These are phyloP conservation scores for Hypoxylon sp. DNA, from an alignment of 2,329 filamentous ascomycete genomes.

Conservation along the genomic window DNA sequence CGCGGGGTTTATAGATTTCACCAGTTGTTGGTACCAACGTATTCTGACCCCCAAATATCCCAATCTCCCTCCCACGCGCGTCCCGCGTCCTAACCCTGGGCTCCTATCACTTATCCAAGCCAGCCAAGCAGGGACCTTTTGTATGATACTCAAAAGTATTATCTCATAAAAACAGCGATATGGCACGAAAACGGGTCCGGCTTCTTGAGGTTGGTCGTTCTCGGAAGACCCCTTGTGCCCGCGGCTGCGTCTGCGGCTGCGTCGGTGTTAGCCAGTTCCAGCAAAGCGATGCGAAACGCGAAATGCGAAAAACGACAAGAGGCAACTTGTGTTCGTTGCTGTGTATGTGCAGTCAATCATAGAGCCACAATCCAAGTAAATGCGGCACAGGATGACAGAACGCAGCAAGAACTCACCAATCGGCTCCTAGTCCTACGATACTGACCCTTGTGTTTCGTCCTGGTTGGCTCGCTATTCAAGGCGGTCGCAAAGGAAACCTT, in stretches of 20 bases:
- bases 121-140: constrained; percentile 39
- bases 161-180: constrained; percentile 40
- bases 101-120: constrained; percentile 37
- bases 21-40: constrained; percentile 8
- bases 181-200: constrained; percentile 14
- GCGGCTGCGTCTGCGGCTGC: constrained; percentile 31
- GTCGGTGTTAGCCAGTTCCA: constrained; percentile 44
- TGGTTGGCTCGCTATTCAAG: constrained; percentile 38
- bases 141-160: constrained; percentile 39
- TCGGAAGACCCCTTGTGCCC: constrained; percentile 16
- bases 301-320: constrained; percentile 31
- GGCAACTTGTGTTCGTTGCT: constrained; percentile 21
- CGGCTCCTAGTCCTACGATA: constrained; percentile 44
- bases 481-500: constrained; percentile 30
- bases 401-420: constrained; percentile 40
- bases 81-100: constrained; percentile 39
- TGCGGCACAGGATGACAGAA: constrained; percentile 41
- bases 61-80: constrained; percentile 43
- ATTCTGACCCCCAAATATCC: constrained; percentile 42
- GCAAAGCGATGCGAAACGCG: constrained; percentile 45
- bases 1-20: constrained; percentile 38
- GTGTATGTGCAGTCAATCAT: constrained; percentile 40
- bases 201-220: constrained; percentile 9
- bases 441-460: constrained; percentile 44
- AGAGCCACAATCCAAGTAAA: constrained; percentile 35